A percentile compares a stretch with the other conserved stretches of the same genome.
These are phyloP conservation scores for Daldinia eschscholtzii DNA, from an alignment of 2,329 filamentous ascomycete species.

Conservation along the genomic window DNA sequence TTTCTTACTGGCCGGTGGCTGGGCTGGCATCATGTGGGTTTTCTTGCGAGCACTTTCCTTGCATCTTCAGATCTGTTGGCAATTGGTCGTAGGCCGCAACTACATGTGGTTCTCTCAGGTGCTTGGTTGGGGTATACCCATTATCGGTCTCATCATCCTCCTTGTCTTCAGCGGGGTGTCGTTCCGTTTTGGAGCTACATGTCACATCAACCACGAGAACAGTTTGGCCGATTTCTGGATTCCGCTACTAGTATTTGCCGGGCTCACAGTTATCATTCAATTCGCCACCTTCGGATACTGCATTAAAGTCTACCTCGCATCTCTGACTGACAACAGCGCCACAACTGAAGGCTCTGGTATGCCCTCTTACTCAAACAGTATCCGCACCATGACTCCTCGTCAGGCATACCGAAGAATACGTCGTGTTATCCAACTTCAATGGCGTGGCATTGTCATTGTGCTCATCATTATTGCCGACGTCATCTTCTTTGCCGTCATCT, in stretches of 20 bases:
- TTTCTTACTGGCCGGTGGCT: slow-evolving; percentile 87
- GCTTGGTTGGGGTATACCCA: slow-evolving; percentile 86
- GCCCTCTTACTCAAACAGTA: slow-evolving; percentile 80
- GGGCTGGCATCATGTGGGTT: slow-evolving; percentile 88
- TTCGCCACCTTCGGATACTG: slow-evolving; percentile 84
- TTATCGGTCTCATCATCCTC: slow-evolving; percentile 79
- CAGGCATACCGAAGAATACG: slow-evolving; percentile 90
- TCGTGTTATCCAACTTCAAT: slow-evolving; percentile 90
- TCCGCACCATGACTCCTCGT: slow-evolving; percentile 81
- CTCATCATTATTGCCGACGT: slow-evolving; percentile 91
- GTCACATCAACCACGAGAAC: slow-evolving; percentile 92
- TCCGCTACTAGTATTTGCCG: slow-evolving; percentile 77
- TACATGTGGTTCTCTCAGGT: slow-evolving; percentile 90
- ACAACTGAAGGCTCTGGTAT: slow-evolving; percentile 79
- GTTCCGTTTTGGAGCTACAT: slow-evolving; percentile 90
- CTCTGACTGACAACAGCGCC: slow-evolving; percentile 78
- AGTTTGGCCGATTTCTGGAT: slow-evolving; percentile 91
- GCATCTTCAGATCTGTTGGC: slow-evolving; percentile 98
- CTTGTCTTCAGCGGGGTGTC: slow-evolving; percentile 91
- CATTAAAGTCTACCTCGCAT: slow-evolving; percentile 92
- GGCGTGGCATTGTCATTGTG: slow-evolving; percentile 92
- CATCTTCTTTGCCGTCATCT: slow-evolving; percentile 92
- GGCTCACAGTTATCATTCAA: slow-evolving; percentile 75
- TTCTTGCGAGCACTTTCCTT: slow-evolving; percentile 91
- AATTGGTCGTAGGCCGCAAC: slow-evolving; percentile 84